Evolutionary conservation across 2,329 filamentous ascomycete genomes (phyloP).

Genomic region (Knufia petricola): DNA sequence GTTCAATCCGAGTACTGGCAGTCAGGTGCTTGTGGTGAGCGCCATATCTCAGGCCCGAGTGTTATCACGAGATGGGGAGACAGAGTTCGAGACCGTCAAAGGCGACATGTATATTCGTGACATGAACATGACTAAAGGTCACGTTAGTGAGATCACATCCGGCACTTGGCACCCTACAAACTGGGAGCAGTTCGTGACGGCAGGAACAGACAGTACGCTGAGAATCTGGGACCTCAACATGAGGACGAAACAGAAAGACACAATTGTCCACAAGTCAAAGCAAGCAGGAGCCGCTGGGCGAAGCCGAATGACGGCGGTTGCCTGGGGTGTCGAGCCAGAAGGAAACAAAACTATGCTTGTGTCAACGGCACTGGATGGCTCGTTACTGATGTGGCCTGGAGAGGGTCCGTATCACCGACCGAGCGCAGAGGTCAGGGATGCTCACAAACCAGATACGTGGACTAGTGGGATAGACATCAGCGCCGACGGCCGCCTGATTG

Average conservation of each 20-base stretch:
- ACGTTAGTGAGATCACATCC: slow-evolving; percentile 81
- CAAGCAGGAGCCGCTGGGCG: slow-evolving; percentile 80
- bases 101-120: slow-evolving; percentile 97
- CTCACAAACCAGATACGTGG: slow-evolving; percentile 76
- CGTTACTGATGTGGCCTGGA: slow-evolving; percentile 82
- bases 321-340: slow-evolving; percentile 68
- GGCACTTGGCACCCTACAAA: slow-evolving; percentile 87
- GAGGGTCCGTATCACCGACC: slow-evolving; percentile 79
- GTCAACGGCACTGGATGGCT: slow-evolving; percentile 77
- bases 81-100: slow-evolving; percentile 81
- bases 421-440: slow-evolving; percentile 70
- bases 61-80: slow-evolving; percentile 77
- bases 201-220: slow-evolving; percentile 87
- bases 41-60: slow-evolving; percentile 86
- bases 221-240: slow-evolving; percentile 96
- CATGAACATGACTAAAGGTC: slow-evolving; percentile 95
- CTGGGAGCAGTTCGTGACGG: slow-evolving; percentile 75
- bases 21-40: slow-evolving; percentile 74
- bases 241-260: slow-evolving; percentile 78
- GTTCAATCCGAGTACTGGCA: slow-evolving; percentile 74
- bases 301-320: slow-evolving; percentile 86
- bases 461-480: slow-evolving; percentile 88
- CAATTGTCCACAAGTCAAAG: slow-evolving; percentile 91
- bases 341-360: slow-evolving; percentile 73
- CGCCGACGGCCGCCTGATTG: slow-evolving; percentile 76